Evolutionary conservation across 1,284 basidiomycete species (phyloP).

Genomic region (Malassezia brasiliensis): DNA sequence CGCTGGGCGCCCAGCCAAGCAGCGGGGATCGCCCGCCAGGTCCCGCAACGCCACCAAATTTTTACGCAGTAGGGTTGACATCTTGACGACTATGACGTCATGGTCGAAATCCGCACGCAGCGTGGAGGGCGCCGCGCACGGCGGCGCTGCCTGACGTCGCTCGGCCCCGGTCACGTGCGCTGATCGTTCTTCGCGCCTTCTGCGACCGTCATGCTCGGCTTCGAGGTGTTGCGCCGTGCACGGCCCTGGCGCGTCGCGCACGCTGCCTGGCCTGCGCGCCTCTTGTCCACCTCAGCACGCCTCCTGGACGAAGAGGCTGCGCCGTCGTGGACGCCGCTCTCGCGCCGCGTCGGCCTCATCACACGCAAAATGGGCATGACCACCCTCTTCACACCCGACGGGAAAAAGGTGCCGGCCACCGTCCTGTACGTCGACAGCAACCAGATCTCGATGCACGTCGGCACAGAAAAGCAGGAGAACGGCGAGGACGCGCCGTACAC

Average conservation of each 20-base stretch:
- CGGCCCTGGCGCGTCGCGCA: not conserved
- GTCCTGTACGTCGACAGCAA: conserved; percentile 69
- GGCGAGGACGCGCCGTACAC: conserved; percentile 23
- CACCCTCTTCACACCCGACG: conserved; percentile 79
- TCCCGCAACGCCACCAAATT: too few relatives aligned
- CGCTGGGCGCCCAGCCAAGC: too few relatives aligned
- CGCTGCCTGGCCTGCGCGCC: not conserved
- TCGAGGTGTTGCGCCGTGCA: not conserved
- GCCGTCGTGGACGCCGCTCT: conserved; percentile 65
- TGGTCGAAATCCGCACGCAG: too few relatives aligned
- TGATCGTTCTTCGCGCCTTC: not conserved
- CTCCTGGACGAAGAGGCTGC: not conserved
- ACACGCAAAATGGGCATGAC: conserved; percentile 95
- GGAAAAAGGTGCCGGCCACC: conserved; percentile 77
- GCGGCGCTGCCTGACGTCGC: too few relatives aligned
- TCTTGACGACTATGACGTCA: too few relatives aligned
- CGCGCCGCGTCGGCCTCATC: conserved; percentile 74
- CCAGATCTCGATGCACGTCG: conserved; percentile 29
- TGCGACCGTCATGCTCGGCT: not conserved
- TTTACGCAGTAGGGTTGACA: too few relatives aligned
- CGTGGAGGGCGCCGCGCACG: too few relatives aligned
- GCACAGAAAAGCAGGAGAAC: not conserved
- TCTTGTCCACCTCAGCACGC: not conserved
- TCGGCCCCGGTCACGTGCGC: too few relatives aligned
- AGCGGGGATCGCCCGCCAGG: too few relatives aligned